Base-by-base conservation (phyloP, 345 rosid genomes). In the Laguncularia racemosa region DNA sequence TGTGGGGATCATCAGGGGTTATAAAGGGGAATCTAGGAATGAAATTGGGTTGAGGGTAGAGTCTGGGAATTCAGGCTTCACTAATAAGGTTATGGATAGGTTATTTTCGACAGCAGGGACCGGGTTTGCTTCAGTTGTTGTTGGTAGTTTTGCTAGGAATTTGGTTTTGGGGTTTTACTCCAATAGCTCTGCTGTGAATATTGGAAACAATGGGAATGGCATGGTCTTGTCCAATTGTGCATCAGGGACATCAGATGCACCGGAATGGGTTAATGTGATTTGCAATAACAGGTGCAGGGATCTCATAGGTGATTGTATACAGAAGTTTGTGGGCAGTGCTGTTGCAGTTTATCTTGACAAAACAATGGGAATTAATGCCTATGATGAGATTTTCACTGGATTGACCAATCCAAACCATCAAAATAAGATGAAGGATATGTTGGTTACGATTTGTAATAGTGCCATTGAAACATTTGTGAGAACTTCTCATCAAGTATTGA, bases 101-200 rank as follows among this genome's bases (percentile, higher is more conserved):
- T 56, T 86, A 61, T 78, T 88, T 56, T 85, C 99, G 0, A 53
- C 73, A 8, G 68, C 84, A 15, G 99, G 95, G 23, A 58, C 84
- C 54, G 99, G 97, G 3, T 90, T 95, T 73, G 78, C 82, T 48
- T 95, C 99, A 0, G 85, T 77, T 21, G 78, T 95, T 20, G 84
- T 83, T 19, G 96, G 96, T 72, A 95, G 96, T 69, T 88, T 95
- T 71, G 96, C 99, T 2, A 81, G 75, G 80, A 95, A 88, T 80
- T 73, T 95, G 65, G 93, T 88, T 48, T 64, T 88, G 76, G 99
- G 95, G 1, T 86, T 84, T 66, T 80, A 79, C 77, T 67, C 91
- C 0, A 58, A 46, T 43, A 73, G 69, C 56, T 71, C 55, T 20
- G 61, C 73, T 9, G 64, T 16, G 18, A 20, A 63, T 50, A 71